phyloP scores from a whole-genome alignment of 768 basidiomycete genomes.

The Trametes punicea region DNA sequence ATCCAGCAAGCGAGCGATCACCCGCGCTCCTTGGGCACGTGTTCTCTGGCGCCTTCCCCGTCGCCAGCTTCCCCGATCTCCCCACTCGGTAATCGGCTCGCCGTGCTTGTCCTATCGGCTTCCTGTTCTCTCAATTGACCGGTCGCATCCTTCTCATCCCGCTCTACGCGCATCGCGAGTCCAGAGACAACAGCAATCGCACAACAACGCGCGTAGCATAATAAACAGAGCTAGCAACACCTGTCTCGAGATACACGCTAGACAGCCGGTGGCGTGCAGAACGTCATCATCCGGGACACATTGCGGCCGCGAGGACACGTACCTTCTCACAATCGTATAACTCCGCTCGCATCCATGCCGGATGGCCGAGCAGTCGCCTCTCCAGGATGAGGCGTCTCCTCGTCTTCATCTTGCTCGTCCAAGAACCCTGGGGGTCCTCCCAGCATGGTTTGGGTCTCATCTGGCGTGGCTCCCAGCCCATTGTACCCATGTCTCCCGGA shows the following conservation, averaged over 20 bases:
- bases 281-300: not conserved
- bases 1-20: constrained; percentile 15
- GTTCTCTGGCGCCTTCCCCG: not conserved
- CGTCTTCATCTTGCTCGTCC: constrained; percentile 30
- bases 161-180: not conserved
- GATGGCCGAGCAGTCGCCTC: constrained; percentile 3
- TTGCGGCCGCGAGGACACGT: constrained; percentile 10
- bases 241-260: no score
- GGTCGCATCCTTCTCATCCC: not conserved
- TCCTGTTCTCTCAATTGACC: not conserved
- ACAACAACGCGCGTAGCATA: not conserved
- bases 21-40: constrained; percentile 5
- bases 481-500: constrained; percentile 23
- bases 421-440: constrained; percentile 27
- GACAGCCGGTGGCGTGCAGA: constrained; percentile 1
- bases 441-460: constrained; percentile 29
- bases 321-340: constrained; percentile 27
- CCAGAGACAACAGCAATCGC: not conserved
- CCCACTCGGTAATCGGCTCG: constrained; percentile 1
- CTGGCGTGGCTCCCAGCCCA: constrained; percentile 24
- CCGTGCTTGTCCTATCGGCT: not conserved
- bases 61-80: not conserved
- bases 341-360: constrained; percentile 25
- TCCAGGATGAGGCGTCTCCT: constrained; percentile 10
- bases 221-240: no score